Evolutionary conservation across 148 eudicot species (phyloP).

Genomic region (Persicaria maculosa): DNA sequence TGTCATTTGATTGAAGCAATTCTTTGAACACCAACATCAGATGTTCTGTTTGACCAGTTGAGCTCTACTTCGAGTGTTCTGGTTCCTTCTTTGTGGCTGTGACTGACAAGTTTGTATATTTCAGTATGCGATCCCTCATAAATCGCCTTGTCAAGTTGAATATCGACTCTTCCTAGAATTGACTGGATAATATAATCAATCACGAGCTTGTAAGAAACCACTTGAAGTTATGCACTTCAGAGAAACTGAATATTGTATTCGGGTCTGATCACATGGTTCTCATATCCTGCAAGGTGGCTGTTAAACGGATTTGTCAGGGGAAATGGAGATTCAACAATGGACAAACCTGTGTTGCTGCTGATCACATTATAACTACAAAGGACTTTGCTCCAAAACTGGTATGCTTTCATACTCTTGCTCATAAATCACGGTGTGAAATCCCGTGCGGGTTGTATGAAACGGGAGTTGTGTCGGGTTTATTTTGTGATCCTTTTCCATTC

Average conservation of each 20-base stretch:
- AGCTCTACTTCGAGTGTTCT: background rate
- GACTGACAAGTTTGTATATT: background rate
- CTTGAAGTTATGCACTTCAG: too few species aligned
- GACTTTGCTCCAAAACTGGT: constrained; percentile 51
- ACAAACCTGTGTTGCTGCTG: constrained; percentile 57
- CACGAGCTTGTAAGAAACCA: too few species aligned
- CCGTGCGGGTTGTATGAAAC: too few species aligned
- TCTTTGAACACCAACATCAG: background rate
- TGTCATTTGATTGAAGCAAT: too few species aligned
- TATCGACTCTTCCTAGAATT: background rate
- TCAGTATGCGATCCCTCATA: background rate
- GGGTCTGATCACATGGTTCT: background rate
- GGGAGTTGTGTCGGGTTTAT: too few species aligned
- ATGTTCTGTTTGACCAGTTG: background rate
- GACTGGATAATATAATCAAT: background rate
- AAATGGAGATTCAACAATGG: constrained; percentile 66
- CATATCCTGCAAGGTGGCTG: background rate
- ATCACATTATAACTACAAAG: constrained; percentile 51
- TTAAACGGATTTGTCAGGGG: constrained; percentile 27
- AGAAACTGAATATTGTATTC: background rate
- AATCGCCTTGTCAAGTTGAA: background rate
- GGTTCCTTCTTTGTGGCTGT: background rate
- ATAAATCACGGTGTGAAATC: too few species aligned
- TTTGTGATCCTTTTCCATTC: too few species aligned
- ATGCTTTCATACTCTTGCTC: background rate